Base-by-base conservation (phyloP, 129 eudicot species). In the Pseudognaphalium luteoalbum region DNA sequence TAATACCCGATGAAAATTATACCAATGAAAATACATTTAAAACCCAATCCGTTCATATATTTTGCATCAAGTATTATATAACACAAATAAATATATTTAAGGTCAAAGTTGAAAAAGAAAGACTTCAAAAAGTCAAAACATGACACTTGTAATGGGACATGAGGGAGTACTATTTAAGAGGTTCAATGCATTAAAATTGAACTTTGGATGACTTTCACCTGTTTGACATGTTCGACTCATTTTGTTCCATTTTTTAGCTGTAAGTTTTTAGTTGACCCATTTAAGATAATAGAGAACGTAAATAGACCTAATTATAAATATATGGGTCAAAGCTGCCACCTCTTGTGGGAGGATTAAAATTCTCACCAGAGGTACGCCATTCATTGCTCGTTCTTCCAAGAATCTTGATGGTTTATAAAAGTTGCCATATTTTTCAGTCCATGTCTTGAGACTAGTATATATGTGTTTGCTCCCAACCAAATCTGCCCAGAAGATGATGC, bases 401-500 rank as follows among this genome's bases (percentile, higher is more conserved):
- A 84, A 91, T 74, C 72, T 84, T 73, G 99, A 94, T 11, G 99
- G 99, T 79, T 81, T 89, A 71, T 82, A 94, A 70, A 94, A 94
- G 75, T 73, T 80, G 17, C 97, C 99, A 68, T 94, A 89, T 66
- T 44, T 57, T 74, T 81, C 82, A 20, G 84, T 71, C 99, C 99
- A 94, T 75, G 86, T 87, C 70, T 84, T 84, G 28, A 94, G 91
- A 81, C 90, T 84, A 50, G 77, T 73, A 72, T 91, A 94, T 62
- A 91, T 81, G 58, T 80, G 96, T 64, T 81, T 79, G 47, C 92
- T 86, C 19, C 99, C 99, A 84, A 91, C 89, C 22, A 83, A 70
- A 85, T 94, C 99, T 33, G 90, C 99, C 99, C 99, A 94, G 71
- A 82, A 94, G 57, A 89, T 70, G 60, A 94, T 81, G 51, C 99